Conservation (phyloP, 306 rosid genomes). For the Quercus rubra region DNA sequence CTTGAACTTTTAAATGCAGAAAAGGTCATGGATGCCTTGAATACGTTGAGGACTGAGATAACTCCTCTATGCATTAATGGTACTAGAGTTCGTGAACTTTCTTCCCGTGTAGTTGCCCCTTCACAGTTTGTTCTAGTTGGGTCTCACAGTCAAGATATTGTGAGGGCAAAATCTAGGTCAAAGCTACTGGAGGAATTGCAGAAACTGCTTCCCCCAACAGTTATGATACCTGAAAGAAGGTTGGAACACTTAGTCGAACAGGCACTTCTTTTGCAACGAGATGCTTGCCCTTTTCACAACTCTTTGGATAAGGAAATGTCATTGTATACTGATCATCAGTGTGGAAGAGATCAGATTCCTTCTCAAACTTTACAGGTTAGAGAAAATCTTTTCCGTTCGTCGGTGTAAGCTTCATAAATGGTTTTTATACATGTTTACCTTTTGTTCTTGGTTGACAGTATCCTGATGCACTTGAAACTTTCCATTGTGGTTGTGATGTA, state of each 20-base stretch:
- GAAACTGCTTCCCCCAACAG: conserved; percentile 83
- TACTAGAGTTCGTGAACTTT: conserved; percentile 74
- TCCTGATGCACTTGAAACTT: neutral
- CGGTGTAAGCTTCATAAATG: neutral
- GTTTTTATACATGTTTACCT: conserved; percentile 7
- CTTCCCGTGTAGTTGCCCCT: conserved; percentile 67
- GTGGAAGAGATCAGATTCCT: conserved; percentile 93
- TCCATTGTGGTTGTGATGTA: conserved; percentile 4
- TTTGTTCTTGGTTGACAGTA: neutral
- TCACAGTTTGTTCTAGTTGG: conserved; percentile 27
- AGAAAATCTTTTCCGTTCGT: conserved; percentile 21
- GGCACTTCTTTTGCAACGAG: conserved; percentile 87
- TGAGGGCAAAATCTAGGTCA: conserved; percentile 55
- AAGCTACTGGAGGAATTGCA: conserved; percentile 83
- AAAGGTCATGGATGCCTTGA: conserved; percentile 75
- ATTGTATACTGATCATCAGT: conserved; percentile 79
- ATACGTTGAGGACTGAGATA: conserved; percentile 80
- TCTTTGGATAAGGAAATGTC: conserved; percentile 86
- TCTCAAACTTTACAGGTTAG: conserved; percentile 86
- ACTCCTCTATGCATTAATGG: conserved; percentile 58
- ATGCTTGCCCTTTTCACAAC: conserved; percentile 89
- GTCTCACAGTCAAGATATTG: conserved; percentile 33
- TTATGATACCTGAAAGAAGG: conserved; percentile 92
- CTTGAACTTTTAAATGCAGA: conserved; percentile 71
- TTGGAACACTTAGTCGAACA: conserved; percentile 93